Evolutionary conservation across 2,329 filamentous ascomycete genomes (phyloP).

Genomic region (Dactylellina drechsleri): DNA sequence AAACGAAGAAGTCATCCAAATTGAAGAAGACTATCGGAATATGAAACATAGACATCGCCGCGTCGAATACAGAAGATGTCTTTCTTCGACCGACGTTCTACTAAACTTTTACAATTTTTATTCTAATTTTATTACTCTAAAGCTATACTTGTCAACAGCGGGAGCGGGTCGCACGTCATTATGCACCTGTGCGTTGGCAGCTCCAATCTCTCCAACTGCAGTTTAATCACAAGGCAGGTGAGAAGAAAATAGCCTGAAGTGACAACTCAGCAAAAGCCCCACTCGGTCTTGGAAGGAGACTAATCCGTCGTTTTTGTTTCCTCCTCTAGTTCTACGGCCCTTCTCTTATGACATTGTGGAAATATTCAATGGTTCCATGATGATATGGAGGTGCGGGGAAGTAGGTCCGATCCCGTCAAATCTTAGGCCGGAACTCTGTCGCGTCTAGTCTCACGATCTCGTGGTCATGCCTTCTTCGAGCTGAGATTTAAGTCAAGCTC

Average conservation of each 20-base stretch:
- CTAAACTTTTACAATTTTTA: slow-evolving; percentile 39
- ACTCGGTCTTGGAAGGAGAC: slow-evolving; percentile 16
- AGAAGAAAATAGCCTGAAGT: slow-evolving; percentile 46
- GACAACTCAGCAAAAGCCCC: slow-evolving; percentile 52
- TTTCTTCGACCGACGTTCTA: slow-evolving; percentile 34
- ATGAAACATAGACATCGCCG: slow-evolving; percentile 26
- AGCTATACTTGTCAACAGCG: slow-evolving; percentile 37
- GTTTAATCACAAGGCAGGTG: slow-evolving; percentile 46
- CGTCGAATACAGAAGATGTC: slow-evolving; percentile 20
- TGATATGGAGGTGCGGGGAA: slow-evolving; percentile 15
- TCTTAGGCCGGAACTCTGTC: slow-evolving; percentile 6
- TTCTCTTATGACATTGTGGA: background rate
- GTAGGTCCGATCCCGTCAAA: slow-evolving; percentile 7
- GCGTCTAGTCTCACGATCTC: slow-evolving; percentile 21
- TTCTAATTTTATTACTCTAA: slow-evolving; percentile 19
- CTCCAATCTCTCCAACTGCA: slow-evolving; percentile 6
- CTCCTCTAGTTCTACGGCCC: background rate
- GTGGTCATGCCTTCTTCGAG: background rate
- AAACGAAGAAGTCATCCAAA: slow-evolving; percentile 11
- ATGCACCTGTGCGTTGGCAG: slow-evolving; percentile 55
- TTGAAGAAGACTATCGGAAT: slow-evolving; percentile 5
- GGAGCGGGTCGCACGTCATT: slow-evolving; percentile 54
- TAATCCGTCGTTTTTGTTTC: background rate
- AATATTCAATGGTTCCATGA: background rate
- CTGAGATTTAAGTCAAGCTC: background rate